Evolutionary conservation across 148 eudicot genomes (phyloP).

Genomic region (Rheum nobile): DNA sequence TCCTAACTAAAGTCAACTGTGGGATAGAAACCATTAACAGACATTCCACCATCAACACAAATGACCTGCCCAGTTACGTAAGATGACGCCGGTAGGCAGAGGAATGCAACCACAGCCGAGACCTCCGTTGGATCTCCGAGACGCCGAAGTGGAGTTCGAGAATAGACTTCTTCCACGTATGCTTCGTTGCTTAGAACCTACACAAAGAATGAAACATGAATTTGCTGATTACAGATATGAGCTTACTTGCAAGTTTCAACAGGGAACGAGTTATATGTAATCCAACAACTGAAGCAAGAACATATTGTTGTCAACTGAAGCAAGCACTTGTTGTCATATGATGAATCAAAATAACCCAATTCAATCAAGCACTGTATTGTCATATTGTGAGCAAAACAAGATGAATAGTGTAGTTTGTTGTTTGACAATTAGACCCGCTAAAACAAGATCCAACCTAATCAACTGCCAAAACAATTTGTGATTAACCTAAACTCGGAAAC

Average conservation of each 20-base stretch:
- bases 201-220: not conserved
- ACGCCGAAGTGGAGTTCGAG: conserved; percentile 32
- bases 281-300: too few relatives aligned
- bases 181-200: conserved; percentile 30
- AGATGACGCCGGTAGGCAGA: conserved; percentile 40
- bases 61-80: conserved; percentile 37
- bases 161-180: conserved; percentile 27
- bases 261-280: too few relatives aligned
- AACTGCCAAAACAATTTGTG: too few relatives aligned
- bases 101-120: conserved; percentile 37
- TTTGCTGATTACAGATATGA: not conserved
- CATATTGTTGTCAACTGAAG: too few relatives aligned
- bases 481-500: too few relatives aligned
- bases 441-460: too few relatives aligned
- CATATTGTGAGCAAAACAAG: too few relatives aligned
- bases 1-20: conserved; percentile 13
- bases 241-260: not conserved
- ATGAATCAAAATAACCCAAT: too few relatives aligned
- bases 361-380: too few relatives aligned
- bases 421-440: too few relatives aligned
- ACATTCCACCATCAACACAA: conserved; percentile 37
- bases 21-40: conserved; percentile 41
- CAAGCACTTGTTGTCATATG: too few relatives aligned
- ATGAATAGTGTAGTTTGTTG: too few relatives aligned
- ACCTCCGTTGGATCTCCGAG: conserved; percentile 37